Evolutionary conservation across 306 rosid species (phyloP).

Genomic region (Styphnolobium japonicum): DNA sequence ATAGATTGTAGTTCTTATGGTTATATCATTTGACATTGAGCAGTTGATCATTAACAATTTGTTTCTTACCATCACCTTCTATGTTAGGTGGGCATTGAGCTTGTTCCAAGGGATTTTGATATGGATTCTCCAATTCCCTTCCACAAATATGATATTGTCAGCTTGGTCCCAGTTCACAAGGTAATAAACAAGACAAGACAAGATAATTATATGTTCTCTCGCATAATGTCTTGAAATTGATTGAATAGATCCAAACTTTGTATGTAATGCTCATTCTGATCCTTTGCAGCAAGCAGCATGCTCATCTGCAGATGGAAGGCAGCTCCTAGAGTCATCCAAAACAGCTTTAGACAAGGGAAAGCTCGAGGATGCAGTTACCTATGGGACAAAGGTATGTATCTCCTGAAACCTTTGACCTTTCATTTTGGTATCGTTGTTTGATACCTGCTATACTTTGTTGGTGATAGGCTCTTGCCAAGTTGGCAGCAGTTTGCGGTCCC

Average conservation of each 20-base stretch:
- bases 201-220: constrained; percentile 16
- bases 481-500: constrained; percentile 97
- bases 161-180: constrained; percentile 96
- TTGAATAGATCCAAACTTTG: constrained; percentile 21
- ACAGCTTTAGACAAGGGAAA: constrained; percentile 98
- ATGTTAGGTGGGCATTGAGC: constrained; percentile 86
- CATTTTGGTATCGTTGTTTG: constrained; percentile 9
- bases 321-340: constrained; percentile 93
- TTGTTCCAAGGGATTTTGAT: constrained; percentile 91
- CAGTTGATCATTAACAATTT: constrained; percentile 14
- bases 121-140: constrained; percentile 88
- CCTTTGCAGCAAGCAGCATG: constrained; percentile 96
- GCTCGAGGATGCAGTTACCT: constrained; percentile 95
- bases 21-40: constrained; percentile 21
- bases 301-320: constrained; percentile 99
- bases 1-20: background rate
- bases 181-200: constrained; percentile 40
- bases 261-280: constrained; percentile 23
- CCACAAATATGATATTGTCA: constrained; percentile 72
- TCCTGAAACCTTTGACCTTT: constrained; percentile 19
- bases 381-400: constrained; percentile 78
- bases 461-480: constrained; percentile 92
- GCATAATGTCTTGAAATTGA: background rate
- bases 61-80: constrained; percentile 16
- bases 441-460: constrained; percentile 27